Evolutionary conservation across 495 filamentous ascomycete species (phyloP).

Genomic region (Penicillium coffeae): DNA sequence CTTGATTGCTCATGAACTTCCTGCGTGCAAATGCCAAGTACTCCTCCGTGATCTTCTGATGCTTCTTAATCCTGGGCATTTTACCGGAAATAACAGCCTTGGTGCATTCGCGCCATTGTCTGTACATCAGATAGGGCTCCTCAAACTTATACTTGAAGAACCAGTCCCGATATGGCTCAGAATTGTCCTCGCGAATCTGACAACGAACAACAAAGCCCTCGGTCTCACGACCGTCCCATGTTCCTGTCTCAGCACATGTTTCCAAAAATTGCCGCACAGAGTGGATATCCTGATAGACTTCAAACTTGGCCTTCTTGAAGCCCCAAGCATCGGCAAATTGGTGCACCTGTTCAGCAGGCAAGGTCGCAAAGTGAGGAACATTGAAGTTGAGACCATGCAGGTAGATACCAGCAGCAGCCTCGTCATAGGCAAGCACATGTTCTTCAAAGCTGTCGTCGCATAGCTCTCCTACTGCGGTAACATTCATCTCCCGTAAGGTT

Average conservation of each 20-base stretch:
- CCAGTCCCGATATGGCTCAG: conserved; percentile 69
- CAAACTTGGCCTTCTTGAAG: conserved; percentile 81
- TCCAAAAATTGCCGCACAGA: conserved; percentile 77
- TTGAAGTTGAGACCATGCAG: conserved; percentile 96
- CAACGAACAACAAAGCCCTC: conserved; percentile 97
- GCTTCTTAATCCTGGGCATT: conserved; percentile 75
- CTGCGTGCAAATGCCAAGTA: conserved; percentile 79
- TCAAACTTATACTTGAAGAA: conserved; percentile 99
- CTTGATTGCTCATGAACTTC: conserved; percentile 61
- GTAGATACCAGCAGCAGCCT: conserved; percentile 85
- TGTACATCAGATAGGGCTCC: conserved; percentile 96
- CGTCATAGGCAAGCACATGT: conserved; percentile 86
- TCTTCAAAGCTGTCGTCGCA: conserved; percentile 97
- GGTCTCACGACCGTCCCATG: conserved; percentile 85
- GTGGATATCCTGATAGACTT: conserved; percentile 69
- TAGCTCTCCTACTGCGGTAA: conserved; percentile 90
- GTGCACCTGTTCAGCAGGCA: conserved; percentile 72
- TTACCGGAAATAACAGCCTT: conserved; percentile 80
- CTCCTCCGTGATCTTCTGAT: conserved; percentile 83
- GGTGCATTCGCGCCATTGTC: conserved; percentile 96
- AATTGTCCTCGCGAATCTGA: conserved; percentile 53
- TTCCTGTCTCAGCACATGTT: conserved; percentile 74
- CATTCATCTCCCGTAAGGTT: conserved; percentile 74
- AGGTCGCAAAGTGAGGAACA: conserved; percentile 81
- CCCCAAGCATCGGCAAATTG: conserved; percentile 91